Evolutionary conservation across 2,329 filamentous ascomycete species (phyloP).

Genomic region (Colletotrichum somersetense): DNA sequence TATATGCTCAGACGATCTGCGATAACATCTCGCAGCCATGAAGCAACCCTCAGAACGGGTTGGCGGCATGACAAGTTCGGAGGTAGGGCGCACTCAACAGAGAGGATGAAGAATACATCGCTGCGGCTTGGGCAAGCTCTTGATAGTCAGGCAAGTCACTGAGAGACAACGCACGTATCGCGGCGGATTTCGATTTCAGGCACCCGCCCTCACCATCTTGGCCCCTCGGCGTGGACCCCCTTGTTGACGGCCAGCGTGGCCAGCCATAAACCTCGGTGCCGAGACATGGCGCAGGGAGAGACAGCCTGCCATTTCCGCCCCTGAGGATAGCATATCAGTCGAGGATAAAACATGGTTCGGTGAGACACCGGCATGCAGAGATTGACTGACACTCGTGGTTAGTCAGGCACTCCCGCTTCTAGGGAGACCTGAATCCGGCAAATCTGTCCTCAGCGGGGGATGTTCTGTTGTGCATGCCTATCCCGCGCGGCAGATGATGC

Average conservation of each 20-base stretch:
- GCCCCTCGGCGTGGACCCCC: not conserved
- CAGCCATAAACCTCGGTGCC: constrained; percentile 13
- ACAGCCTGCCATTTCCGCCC: constrained; percentile 3
- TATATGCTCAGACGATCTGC: not conserved
- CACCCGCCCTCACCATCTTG: not conserved
- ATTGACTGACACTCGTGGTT: not conserved
- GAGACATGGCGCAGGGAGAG: constrained; percentile 24
- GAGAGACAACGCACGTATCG: not conserved
- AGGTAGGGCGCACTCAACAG: not conserved
- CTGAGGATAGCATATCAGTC: constrained; percentile 3
- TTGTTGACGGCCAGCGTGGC: not conserved
- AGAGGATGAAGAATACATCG: not conserved
- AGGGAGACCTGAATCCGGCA: not conserved
- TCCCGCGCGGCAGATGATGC: constrained; percentile 1
- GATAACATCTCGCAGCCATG: not conserved
- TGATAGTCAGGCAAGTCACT: not conserved
- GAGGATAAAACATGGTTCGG: not conserved
- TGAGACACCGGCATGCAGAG: constrained; percentile 12
- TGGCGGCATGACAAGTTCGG: not conserved
- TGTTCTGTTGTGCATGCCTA: not conserved
- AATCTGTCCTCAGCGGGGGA: not conserved
- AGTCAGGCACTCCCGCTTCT: constrained; percentile 6
- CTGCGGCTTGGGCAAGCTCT: not conserved
- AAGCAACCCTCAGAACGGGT: not conserved
- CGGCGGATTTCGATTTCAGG: not conserved